Evolutionary conservation across 169 alveolate species (phyloP).

Genomic region (Plasmodium billcollinsi): DNA sequence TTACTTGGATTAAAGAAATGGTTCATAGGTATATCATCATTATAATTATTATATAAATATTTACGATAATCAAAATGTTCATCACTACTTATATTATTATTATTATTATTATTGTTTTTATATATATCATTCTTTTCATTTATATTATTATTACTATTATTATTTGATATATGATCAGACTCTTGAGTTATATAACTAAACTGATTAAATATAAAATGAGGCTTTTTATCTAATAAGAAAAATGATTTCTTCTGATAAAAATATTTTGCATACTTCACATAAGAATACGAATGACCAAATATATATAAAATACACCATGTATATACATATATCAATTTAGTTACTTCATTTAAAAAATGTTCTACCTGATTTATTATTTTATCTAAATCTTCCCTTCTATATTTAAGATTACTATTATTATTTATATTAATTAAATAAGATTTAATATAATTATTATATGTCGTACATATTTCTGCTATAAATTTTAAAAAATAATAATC

Average conservation of each 20-base stretch:
- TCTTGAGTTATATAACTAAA: slow-evolving; percentile 38
- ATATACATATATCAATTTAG: slow-evolving; percentile 51
- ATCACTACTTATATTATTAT: too few relatives aligned
- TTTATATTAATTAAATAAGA: slow-evolving; percentile 18
- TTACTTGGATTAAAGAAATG: slow-evolving; percentile 42
- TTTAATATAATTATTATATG: slow-evolving; percentile 65
- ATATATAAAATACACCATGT: slow-evolving; percentile 68
- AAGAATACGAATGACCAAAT: slow-evolving; percentile 70
- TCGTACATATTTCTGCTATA: slow-evolving; percentile 50
- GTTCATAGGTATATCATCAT: slow-evolving; percentile 25
- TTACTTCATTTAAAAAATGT: slow-evolving; percentile 27
- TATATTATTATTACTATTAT: too few relatives aligned
- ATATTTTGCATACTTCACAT: slow-evolving; percentile 73
- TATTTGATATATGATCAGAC: background rate
- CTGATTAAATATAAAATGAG: slow-evolving; percentile 44
- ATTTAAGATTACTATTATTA: slow-evolving; percentile 4
- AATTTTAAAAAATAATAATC: slow-evolving; percentile 72
- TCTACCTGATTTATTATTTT: slow-evolving; percentile 6
- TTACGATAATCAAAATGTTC: background rate
- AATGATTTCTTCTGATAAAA: slow-evolving; percentile 67
- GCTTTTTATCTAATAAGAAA: slow-evolving; percentile 53
- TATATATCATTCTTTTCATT: too few relatives aligned
- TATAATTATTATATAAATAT: background rate
- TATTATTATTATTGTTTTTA: too few relatives aligned
- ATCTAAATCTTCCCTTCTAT: slow-evolving; percentile 14